Base-by-base conservation (phyloP, 169 alveolate species). In the Plasmodium sp. region DNA sequence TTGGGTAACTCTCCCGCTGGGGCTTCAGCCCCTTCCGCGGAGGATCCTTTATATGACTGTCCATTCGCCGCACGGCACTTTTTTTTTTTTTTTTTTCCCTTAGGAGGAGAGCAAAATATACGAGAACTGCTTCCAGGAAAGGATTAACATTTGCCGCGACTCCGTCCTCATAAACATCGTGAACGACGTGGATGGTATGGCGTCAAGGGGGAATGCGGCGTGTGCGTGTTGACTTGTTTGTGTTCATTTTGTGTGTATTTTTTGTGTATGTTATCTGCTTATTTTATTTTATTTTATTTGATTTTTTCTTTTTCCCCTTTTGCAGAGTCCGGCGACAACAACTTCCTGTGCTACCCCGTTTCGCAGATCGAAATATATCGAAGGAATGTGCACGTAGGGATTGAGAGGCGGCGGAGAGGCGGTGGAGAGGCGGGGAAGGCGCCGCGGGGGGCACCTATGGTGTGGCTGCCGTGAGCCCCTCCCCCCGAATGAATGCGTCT, bases 331-430 rank as follows among this genome's bases (percentile, higher is more conserved):
- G 88, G 67, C 43, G 94, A 91, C 22, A 71, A 91, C 74, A 36
- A 82, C 48, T 91, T 81, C 56, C 43, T 91, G 41, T 62, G 77
- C 27, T 91, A 71, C 56, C 95, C 95, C 27, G 84, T 82, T 67
- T 91, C 95, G 34, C 95, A 80, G 77, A 91, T 81, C 12, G 95
- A 91, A 62, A 81, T 91, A 72, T 91, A 91, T 83, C n/a, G 95
- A 45, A 39, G 95, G 36, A 77, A 58, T 91, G 92, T 91, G 51
- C 95, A 91, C 72, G 95, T 91, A 81, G 39, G 86, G 51, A 10
- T 14, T 22, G 7, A 16, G 83, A 12, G 74, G 22, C 33, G 58
- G 16, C 18, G 58, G 27, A 22, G 27, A 22, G 27, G 27, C 27
- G 27, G 27, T 22, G 27, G 27, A 22, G 27, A 1, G n/a, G 27